Evolutionary conservation across 495 filamentous ascomycete species (phyloP).

Genomic region (Aspergillus cavernicola): DNA sequence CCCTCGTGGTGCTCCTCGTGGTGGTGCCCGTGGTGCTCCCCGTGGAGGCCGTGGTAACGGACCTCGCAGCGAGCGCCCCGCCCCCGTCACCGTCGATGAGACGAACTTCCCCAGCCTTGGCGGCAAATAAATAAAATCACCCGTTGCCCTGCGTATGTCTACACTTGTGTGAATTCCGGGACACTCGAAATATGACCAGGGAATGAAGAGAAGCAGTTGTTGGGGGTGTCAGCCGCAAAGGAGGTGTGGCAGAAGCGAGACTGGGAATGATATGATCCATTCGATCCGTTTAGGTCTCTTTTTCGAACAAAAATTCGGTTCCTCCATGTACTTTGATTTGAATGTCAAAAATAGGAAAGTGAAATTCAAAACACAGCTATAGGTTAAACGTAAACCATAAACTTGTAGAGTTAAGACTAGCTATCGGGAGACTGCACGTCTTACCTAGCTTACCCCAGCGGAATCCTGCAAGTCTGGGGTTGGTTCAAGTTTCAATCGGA

Average conservation of each 20-base stretch:
- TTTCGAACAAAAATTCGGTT: conserved; percentile 26
- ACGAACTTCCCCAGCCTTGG: conserved; percentile 52
- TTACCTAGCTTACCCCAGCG: neutral
- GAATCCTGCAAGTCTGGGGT: neutral
- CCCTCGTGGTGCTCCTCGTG: conserved; percentile 35
- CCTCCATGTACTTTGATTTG: conserved; percentile 38
- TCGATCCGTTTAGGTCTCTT: conserved; percentile 15
- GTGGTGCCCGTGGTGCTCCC: conserved; percentile 35
- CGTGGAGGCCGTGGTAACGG: conserved; percentile 32
- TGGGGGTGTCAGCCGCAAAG: conserved; percentile 2
- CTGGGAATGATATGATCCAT: conserved; percentile 12
- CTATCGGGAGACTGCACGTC: no score
- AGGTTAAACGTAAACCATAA: neutral
- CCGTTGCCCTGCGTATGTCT: conserved; percentile 2
- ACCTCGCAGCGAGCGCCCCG: conserved; percentile 30
- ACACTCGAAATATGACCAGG: neutral
- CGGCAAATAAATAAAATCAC: conserved; percentile 34
- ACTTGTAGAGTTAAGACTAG: no score
- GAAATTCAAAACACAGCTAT: conserved; percentile 12
- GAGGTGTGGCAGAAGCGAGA: conserved; percentile 5
- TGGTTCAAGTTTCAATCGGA: neutral
- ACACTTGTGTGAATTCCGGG: neutral
- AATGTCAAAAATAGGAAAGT: conserved; percentile 34
- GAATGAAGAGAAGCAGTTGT: conserved; percentile 5
- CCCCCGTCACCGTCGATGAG: conserved; percentile 38